Evolutionary conservation across 169 alveolate species (phyloP), one percentile per base, ranked within the genome.

Genomic region (Toxoplasma gondii): DNA sequence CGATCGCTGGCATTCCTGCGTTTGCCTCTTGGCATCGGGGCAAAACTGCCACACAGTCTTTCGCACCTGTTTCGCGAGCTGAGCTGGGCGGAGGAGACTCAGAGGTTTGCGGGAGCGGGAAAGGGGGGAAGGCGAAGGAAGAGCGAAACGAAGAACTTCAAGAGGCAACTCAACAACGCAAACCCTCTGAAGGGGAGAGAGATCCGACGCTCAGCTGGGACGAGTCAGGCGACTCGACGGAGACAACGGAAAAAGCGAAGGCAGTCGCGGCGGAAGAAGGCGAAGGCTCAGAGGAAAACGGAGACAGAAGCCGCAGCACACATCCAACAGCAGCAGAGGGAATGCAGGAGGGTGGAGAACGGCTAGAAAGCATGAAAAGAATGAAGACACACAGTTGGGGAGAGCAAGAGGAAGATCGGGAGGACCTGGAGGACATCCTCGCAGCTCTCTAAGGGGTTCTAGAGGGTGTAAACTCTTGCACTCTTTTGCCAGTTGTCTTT

Each of bases 401-500:
- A 64, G 29, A 19, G 74, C 24, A 31, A 64, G 74, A 78, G 17
- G 86, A 78, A 78, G 86, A 78, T n/a, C 86, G n/a, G 43, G 86
- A 78, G 43, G 86, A 78, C 4, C 44, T 78, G 27, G 86, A 78
- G 22, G 86, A 78, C 86, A 78, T 78, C 45, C 86, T 78, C 45
- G 86, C 86, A 36, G 86, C 86, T 9, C 22, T 78, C 44, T 78
- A 31, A 64, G 7, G 29, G 1, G 31, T 19, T 64, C 5, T 27
- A 4, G 74, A 31, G 12, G 58, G 12, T 12, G 5, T 64, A 64
- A 64, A 64, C 17, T 64, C n/a, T 22, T 17, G n/a, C 78, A 64
- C n/a, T 64, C 78, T 22, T 64, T 64, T 64, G 78, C 39, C 17
- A 5, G 7, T 17, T 69, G 43, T 69, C 17, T 17, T 31, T 5